Conservation (phyloP, 2,329 filamentous ascomycete genomes). For the Botryotinia calthae region DNA sequence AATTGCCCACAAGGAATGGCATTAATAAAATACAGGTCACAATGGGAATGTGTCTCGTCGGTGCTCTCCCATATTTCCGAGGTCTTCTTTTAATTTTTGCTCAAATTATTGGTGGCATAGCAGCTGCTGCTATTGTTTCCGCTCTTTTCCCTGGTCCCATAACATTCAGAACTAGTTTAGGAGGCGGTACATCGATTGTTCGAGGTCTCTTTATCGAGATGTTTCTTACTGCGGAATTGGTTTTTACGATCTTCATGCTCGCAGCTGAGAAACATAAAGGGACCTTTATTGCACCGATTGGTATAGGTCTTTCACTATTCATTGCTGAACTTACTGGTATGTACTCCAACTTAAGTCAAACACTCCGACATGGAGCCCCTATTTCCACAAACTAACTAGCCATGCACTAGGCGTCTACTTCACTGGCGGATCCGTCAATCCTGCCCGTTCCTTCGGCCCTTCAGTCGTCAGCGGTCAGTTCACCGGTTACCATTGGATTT, state of each 20-base stretch:
- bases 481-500: slow-evolving; percentile 49
- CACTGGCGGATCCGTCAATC: slow-evolving; percentile 49
- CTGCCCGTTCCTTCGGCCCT: slow-evolving; percentile 48
- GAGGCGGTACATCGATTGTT: slow-evolving; percentile 41
- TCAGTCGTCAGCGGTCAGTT: slow-evolving; percentile 45
- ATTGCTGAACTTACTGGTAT: slow-evolving; percentile 42
- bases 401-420: slow-evolving; percentile 43
- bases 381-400: neutral
- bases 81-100: slow-evolving; percentile 38
- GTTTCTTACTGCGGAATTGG: slow-evolving; percentile 47
- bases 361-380: no score
- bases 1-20: slow-evolving; percentile 43
- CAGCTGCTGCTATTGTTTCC: slow-evolving; percentile 41
- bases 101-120: slow-evolving; percentile 40
- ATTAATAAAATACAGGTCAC: slow-evolving; percentile 33
- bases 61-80: slow-evolving; percentile 38
- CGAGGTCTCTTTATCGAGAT: slow-evolving; percentile 51
- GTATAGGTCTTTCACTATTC: slow-evolving; percentile 48
- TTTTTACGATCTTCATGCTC: slow-evolving; percentile 52
- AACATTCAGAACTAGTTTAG: slow-evolving; percentile 44
- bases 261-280: slow-evolving; percentile 49
- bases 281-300: slow-evolving; percentile 49
- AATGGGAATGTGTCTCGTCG: slow-evolving; percentile 41
- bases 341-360: slow-evolving; percentile 40
- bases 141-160: slow-evolving; percentile 43